Conservation (phyloP, 1,139 yeast genomes). For the Saccharomyces hybrid region DNA sequence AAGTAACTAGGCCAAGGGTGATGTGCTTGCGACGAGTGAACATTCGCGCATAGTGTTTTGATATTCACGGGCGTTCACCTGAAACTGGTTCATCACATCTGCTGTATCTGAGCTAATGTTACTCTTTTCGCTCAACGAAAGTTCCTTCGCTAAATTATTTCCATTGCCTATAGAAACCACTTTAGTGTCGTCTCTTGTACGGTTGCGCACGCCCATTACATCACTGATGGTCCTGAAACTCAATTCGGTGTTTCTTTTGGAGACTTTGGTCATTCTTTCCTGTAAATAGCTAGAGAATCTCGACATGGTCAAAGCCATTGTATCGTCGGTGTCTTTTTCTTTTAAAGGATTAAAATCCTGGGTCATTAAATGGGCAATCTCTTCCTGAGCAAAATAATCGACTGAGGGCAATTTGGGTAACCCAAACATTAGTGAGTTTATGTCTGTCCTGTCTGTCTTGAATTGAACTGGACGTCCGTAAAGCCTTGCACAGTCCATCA, state of each 20-base stretch:
- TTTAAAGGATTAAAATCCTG: background rate
- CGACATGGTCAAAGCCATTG: constrained; percentile 9
- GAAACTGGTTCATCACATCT: background rate
- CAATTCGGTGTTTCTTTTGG: constrained; percentile 7
- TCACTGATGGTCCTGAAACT: constrained; percentile 3
- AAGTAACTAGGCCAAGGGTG: background rate
- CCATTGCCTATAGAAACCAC: background rate
- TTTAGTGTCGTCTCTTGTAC: background rate
- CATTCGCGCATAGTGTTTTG: background rate
- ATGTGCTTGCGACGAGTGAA: background rate
- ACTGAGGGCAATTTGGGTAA: constrained; percentile 26
- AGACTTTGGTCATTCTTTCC: constrained; percentile 7
- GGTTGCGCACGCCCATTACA: background rate
- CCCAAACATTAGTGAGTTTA: constrained; percentile 26
- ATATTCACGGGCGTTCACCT: background rate
- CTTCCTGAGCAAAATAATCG: constrained; percentile 21
- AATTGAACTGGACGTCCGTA: constrained; percentile 30
- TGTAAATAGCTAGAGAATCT: constrained; percentile 6
- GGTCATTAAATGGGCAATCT: constrained; percentile 6
- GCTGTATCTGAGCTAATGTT: background rate
- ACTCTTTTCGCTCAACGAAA: background rate
- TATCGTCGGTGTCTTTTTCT: constrained; percentile 6
- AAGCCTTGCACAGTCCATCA: constrained; percentile 23
- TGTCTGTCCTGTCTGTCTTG: constrained; percentile 18
- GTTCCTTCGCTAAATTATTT: background rate